Evolutionary conservation across 495 filamentous ascomycete genomes (phyloP), one percentile per base, ranked within the genome.

Genomic region (Aspergillus carlsbadensis): DNA sequence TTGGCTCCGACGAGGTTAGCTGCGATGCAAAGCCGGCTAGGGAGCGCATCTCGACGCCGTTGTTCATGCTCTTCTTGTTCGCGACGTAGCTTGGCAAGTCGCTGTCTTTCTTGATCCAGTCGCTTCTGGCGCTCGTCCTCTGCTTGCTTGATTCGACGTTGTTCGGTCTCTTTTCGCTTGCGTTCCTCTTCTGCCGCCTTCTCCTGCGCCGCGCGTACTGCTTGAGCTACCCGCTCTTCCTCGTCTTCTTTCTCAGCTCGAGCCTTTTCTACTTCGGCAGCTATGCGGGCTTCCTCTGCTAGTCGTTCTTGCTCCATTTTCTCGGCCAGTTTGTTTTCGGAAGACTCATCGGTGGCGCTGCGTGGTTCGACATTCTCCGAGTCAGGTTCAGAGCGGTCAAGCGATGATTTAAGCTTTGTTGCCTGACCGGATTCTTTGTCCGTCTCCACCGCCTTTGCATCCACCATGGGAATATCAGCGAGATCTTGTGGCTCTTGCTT

Each of bases 1-100:
- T 78, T 77, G n/a, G 72, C 71, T 40, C 76, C 73, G 1, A 81
- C 74, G 8, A 81, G 65, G 40, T 80, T 71, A 2, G 79, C 78
- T 48, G 78, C 74, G 42, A 73, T 64, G 29, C 78, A 72, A 33
- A 83, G 72, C 41, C 76, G 69, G 44, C 71, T 76, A 10, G 80
- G 79, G 13, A 84, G 69, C 48, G 81, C 81, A 60, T 88, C 81
- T 42, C 81, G 76, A 21, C 82, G 81, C 37, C 76, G 79, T 52
- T 74, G 74, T 61, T 86, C 82, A 56, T 77, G 76, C 53, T 81
- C 79, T 60, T 82, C 77, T 31, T 75, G 75, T 34, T 81, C 79
- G 29, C 72, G 72, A 29, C 79, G 78, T 47, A 78, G 61, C 52
- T 73, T 75, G 24, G 73, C 70, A 13, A 78, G 68, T 11, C 76